Base-by-base conservation (phyloP, 2,329 filamentous ascomycete species). In the Hortaea sp. region DNA sequence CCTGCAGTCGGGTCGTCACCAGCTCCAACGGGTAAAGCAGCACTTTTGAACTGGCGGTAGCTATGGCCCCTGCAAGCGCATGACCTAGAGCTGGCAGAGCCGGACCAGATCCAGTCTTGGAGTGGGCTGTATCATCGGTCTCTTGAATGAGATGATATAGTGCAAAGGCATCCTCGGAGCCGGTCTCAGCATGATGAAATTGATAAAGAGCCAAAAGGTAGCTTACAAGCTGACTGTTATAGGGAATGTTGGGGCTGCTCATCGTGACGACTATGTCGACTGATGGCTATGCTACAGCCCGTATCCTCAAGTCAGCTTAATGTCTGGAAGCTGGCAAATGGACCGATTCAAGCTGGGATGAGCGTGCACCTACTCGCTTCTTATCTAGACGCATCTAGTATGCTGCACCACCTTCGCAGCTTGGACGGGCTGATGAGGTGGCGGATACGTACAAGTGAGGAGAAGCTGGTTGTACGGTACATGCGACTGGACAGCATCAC, bases 1-100 rank as follows among this genome's bases (percentile, higher is more conserved):
- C 84, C 66, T 94, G 88, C 41, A 94, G 75, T 29, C 88, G 79
- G 28, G 88, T 88, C 46, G 88, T 83, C 51, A 92, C 79, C 39
- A 94, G 76, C 57, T 87, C 84, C 47, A 94, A 76, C 1, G 88
- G 89, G 62, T 94, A 94, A 5, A 86, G 81, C 45, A 81, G 67
- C 41, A 88, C 74, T 56, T 89, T 90, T 7, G 88, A 85, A 49
- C 90, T 75, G 11, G 85, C 84, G 0, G 86, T 84, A 32, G 87
- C 88, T 0, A 81, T 70, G 5, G 86, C 84, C 43, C 88, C 88
- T 4, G 88, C 88, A 30, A 86, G 66, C 45, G 86, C 88, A 69
- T 94, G 88, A 39, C 86, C 84, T 6, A 94, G 70, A 31, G 87
- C 85, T 42, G 85, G 84, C 4, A 92, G 66, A 0, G 72, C 72